These are phyloP conservation scores for Tuber brumale DNA, from an alignment of 495 filamentous ascomycete genomes.

Conservation along the genomic window DNA sequence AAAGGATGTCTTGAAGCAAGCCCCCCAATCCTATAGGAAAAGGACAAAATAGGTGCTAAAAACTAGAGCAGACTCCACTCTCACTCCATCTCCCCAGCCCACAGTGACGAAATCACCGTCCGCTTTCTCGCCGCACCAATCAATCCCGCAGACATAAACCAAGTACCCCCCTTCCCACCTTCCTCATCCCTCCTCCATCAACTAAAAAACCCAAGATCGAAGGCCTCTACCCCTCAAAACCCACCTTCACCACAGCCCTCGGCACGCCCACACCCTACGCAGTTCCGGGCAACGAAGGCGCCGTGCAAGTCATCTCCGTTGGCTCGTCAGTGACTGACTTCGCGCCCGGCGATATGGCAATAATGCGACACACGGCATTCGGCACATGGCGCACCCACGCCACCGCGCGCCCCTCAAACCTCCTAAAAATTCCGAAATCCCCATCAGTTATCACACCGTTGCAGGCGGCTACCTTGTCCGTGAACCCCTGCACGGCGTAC, in stretches of 20 bases:
- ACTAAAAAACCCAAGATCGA: conserved; percentile 59
- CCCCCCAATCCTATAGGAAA: background rate
- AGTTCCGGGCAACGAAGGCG: conserved; percentile 82
- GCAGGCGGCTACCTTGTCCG: conserved; percentile 76
- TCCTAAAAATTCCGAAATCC: conserved; percentile 55
- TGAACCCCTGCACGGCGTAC: conserved; percentile 91
- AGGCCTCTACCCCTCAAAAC: conserved; percentile 87
- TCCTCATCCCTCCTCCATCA: background rate
- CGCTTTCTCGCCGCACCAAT: conserved; percentile 81
- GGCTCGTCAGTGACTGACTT: conserved; percentile 53
- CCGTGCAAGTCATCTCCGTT: conserved; percentile 70
- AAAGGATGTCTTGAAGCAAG: conserved; percentile 65
- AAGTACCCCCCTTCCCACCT: conserved; percentile 24
- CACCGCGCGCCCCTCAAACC: conserved; percentile 53
- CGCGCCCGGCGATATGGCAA: conserved; percentile 76
- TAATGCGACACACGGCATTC: conserved; percentile 70
- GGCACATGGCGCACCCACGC: conserved; percentile 94
- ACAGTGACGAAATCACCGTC: conserved; percentile 57
- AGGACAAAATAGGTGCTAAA: conserved; percentile 12
- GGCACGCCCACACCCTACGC: conserved; percentile 67
- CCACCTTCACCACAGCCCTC: conserved; percentile 62
- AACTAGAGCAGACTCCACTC: conserved; percentile 57
- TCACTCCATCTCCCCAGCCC: conserved; percentile 69
- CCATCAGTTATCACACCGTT: conserved; percentile 54
- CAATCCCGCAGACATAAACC: conserved; percentile 96